Evolutionary conservation across 2,329 filamentous ascomycete genomes (phyloP).

Genomic region (Teratosphaeria viscida): DNA sequence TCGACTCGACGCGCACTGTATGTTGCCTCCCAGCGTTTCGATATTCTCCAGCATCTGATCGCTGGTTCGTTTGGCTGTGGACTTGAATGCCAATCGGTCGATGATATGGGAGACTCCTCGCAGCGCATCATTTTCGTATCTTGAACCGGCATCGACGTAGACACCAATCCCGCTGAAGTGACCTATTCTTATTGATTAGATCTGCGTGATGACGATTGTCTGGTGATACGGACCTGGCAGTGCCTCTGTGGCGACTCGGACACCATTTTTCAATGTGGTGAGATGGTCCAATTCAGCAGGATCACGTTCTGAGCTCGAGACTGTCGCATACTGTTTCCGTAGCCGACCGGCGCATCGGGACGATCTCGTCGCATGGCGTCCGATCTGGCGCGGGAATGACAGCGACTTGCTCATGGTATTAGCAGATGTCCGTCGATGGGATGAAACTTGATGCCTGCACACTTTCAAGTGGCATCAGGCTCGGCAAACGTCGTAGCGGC

Average conservation of each 20-base stretch:
- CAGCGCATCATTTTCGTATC: constrained; percentile 78
- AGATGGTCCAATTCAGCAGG: constrained; percentile 78
- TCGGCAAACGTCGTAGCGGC: too few relatives aligned
- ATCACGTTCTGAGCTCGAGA: constrained; percentile 44
- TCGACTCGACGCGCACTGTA: constrained; percentile 89
- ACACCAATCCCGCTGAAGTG: constrained; percentile 93
- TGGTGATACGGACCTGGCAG: constrained; percentile 47
- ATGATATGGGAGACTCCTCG: constrained; percentile 92
- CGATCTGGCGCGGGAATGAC: constrained; percentile 19
- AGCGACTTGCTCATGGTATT: constrained; percentile 20
- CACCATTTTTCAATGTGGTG: constrained; percentile 80
- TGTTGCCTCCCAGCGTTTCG: constrained; percentile 84
- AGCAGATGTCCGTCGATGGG: background rate
- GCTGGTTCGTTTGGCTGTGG: constrained; percentile 58
- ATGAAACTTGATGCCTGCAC: background rate
- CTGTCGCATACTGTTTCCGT: constrained; percentile 18
- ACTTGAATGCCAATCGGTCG: constrained; percentile 90
- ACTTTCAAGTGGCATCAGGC: too few relatives aligned
- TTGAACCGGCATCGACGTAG: constrained; percentile 88
- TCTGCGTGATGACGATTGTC: too few relatives aligned
- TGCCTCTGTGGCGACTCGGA: constrained; percentile 89
- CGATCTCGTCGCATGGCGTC: constrained; percentile 9
- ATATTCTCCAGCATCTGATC: constrained; percentile 83
- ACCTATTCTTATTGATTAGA: constrained; percentile 24
- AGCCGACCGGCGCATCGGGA: constrained; percentile 5